A percentile compares a stretch with the other conserved stretches of the same genome.
phyloP scores from a whole-genome alignment of 371 early-diverging fungal genomes.

The Caulochytrium protostelioides region DNA sequence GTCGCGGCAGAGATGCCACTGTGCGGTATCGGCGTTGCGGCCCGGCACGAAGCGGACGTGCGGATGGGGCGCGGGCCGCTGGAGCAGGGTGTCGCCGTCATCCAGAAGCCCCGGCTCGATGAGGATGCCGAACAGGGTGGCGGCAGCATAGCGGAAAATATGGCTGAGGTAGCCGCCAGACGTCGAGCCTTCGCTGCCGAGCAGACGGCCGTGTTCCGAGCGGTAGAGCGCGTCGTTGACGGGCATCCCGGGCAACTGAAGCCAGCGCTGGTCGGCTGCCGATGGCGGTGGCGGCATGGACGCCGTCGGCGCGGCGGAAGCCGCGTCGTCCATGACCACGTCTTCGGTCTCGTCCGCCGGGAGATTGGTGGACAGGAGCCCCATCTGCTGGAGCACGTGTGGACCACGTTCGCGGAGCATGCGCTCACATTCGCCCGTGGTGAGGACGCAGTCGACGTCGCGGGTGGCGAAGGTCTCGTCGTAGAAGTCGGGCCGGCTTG shows the following conservation, averaged over 20 bases:
- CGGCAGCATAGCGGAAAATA: slow-evolving; percentile 57
- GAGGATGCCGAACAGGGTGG: slow-evolving; percentile 42
- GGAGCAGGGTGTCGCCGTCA: background rate
- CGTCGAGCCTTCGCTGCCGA: slow-evolving; percentile 50
- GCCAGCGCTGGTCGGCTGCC: too few relatives aligned
- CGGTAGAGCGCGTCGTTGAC: too few relatives aligned
- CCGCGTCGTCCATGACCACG: too few relatives aligned
- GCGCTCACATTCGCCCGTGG: slow-evolving; percentile 61
- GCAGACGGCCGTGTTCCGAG: slow-evolving; percentile 7
- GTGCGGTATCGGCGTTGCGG: slow-evolving; percentile 69
- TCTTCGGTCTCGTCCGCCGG: too few relatives aligned
- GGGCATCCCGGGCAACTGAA: too few relatives aligned
- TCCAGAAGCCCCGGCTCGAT: too few relatives aligned
- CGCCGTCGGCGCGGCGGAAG: too few relatives aligned
- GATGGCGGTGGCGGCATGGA: too few relatives aligned
- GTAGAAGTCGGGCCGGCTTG: slow-evolving; percentile 75
- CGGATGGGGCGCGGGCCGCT: too few relatives aligned
- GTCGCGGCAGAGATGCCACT: too few relatives aligned
- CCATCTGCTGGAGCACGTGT: too few relatives aligned
- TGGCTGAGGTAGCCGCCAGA: slow-evolving; percentile 80
- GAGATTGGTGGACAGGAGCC: slow-evolving; percentile 9
- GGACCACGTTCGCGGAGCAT: slow-evolving; percentile 46
- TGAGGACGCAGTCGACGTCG: slow-evolving; percentile 87
- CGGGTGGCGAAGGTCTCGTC: slow-evolving; percentile 47
- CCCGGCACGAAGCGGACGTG: slow-evolving; percentile 38